phyloP scores from a whole-genome alignment of 352 stramenopile species.

The Phytophthora brassicae region DNA sequence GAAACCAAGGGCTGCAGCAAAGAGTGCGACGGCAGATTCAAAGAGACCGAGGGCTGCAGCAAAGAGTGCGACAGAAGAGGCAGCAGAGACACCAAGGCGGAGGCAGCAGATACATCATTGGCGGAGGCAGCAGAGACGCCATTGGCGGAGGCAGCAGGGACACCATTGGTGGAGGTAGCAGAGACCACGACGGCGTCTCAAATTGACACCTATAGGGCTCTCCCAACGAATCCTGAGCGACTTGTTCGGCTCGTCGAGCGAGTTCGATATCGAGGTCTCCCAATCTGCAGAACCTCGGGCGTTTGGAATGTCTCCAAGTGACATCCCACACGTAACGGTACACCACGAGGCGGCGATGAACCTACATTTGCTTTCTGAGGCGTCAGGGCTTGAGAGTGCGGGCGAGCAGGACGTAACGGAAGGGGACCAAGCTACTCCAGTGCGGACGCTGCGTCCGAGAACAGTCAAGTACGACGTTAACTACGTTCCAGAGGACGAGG shows the following conservation, averaged over 20 bases:
- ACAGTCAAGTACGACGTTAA: constrained; percentile 1
- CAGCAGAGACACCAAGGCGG: too few relatives aligned
- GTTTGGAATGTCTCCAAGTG: constrained; percentile 6
- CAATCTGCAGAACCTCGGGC: constrained; percentile 6
- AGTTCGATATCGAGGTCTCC: constrained; percentile 5
- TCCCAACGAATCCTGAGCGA: not conserved
- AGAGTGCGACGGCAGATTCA: too few relatives aligned
- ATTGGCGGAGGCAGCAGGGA: too few relatives aligned
- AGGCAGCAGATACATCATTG: too few relatives aligned
- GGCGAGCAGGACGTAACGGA: too few relatives aligned
- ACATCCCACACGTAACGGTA: not conserved
- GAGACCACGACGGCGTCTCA: too few relatives aligned
- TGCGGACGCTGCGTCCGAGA: not conserved
- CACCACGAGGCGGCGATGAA: not conserved
- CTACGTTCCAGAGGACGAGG: not conserved
- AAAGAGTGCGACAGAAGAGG: too few relatives aligned
- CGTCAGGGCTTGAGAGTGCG: not conserved
- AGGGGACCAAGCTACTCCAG: not conserved
- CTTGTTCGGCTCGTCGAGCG: constrained; percentile 5
- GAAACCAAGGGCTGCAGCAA: too few relatives aligned
- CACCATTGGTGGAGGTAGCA: too few relatives aligned
- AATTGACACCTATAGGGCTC: constrained; percentile 14
- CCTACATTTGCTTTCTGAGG: not conserved
- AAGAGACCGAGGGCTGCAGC: too few relatives aligned
- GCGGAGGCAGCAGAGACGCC: too few relatives aligned